Evolutionary conservation across 2,329 filamentous ascomycete genomes (phyloP).

Genomic region (Fusarium denticulatum): DNA sequence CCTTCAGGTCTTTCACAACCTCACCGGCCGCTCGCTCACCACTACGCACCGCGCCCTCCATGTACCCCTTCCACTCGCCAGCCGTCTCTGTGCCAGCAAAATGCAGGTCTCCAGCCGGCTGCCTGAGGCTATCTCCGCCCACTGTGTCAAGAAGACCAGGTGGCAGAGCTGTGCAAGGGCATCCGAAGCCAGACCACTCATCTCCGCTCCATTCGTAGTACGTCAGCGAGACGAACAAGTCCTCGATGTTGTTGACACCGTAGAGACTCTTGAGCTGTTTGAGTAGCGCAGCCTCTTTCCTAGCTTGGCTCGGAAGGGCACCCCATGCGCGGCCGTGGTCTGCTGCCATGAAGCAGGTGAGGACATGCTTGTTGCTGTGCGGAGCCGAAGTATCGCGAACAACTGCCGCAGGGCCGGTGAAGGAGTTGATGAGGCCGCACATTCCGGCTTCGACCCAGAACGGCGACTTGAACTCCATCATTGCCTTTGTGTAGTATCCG

Average conservation of each 20-base stretch:
- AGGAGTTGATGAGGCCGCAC: conserved; percentile 6
- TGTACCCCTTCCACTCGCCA: conserved; percentile 20
- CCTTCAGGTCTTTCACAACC: not conserved
- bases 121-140: not conserved
- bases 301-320: not conserved
- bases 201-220: not conserved
- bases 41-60: conserved; percentile 25
- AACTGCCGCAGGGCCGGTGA: not conserved
- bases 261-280: not conserved
- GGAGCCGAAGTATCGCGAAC: not conserved
- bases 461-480: conserved; percentile 20
- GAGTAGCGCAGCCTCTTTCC: not conserved
- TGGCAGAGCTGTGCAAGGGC: not conserved
- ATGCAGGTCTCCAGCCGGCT: conserved; percentile 3
- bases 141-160: not conserved
- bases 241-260: not conserved
- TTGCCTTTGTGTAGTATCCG: conserved; percentile 25
- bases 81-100: conserved; percentile 27
- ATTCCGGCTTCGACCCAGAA: conserved; percentile 12
- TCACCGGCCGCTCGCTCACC: not conserved
- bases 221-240: not conserved
- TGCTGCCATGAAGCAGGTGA: not conserved
- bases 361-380: not conserved
- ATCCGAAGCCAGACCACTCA: not conserved
- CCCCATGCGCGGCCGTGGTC: not conserved